phyloP scores from a whole-genome alignment of 805 yeast species.

The Lachancea mirantina region DNA sequence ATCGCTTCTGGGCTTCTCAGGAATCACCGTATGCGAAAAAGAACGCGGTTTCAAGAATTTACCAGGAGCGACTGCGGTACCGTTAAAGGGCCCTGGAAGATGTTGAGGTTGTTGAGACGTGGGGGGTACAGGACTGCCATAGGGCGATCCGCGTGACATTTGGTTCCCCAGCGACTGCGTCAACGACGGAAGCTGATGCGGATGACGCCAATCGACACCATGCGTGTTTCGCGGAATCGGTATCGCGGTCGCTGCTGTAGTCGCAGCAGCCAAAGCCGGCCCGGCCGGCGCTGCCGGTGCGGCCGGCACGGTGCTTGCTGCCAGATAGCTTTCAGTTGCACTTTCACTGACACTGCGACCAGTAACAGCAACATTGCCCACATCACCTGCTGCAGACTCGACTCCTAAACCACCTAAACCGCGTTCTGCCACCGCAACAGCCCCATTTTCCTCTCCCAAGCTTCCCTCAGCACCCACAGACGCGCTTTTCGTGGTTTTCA shows the following conservation, averaged over 20 bases:
- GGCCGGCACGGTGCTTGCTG: too few species aligned
- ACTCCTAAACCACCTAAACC: slow-evolving; percentile 1
- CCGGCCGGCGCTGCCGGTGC: too few species aligned
- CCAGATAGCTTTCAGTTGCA: too few species aligned
- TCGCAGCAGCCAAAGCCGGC: too few species aligned
- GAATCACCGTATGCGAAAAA: slow-evolving; percentile 20
- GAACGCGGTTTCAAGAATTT: slow-evolving; percentile 26
- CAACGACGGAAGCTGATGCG: too few species aligned
- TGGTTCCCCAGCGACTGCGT: too few species aligned
- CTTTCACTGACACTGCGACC: too few species aligned
- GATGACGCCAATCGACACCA: too few species aligned
- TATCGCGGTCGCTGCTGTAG: neutral
- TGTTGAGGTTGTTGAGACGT: too few species aligned
- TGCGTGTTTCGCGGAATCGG: neutral
- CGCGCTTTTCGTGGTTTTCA: slow-evolving; percentile 22
- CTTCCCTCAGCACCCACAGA: slow-evolving; percentile 1
- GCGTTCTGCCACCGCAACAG: slow-evolving; percentile 1
- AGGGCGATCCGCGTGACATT: too few species aligned
- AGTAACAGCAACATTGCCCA: slow-evolving; percentile 1
- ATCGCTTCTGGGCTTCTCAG: slow-evolving; percentile 10
- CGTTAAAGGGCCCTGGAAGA: neutral
- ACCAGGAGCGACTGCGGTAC: slow-evolving; percentile 9
- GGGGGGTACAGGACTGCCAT: too few species aligned
- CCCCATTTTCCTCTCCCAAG: slow-evolving; percentile 4
- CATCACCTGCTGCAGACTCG: neutral